These are phyloP conservation scores for Yamadazyma atlantica DNA, from an alignment of 1,139 yeast species.

Conservation along the genomic window DNA sequence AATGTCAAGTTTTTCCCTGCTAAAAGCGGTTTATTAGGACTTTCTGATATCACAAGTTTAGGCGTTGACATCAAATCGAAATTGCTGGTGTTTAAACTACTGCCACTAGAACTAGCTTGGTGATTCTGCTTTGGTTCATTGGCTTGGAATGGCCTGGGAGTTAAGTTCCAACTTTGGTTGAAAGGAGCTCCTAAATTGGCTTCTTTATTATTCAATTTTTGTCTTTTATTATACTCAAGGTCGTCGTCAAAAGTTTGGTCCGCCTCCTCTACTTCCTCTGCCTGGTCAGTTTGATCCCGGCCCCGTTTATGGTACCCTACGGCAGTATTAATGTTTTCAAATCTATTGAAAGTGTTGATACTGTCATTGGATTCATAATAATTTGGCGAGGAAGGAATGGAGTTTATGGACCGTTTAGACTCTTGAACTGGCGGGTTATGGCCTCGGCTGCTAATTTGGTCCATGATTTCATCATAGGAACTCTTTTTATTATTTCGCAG, in stretches of 20 bases:
- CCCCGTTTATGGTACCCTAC: too few relatives aligned
- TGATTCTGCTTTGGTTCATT: neutral
- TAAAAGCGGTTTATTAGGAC: conserved; percentile 40
- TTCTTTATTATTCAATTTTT: conserved; percentile 5
- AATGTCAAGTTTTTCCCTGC: conserved; percentile 47
- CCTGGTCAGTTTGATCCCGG: too few relatives aligned
- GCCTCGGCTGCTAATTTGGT: conserved; percentile 28
- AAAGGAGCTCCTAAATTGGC: conserved; percentile 35
- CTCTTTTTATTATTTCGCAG: conserved; percentile 51
- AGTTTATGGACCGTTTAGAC: conserved; percentile 20
- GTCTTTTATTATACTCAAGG: conserved; percentile 5
- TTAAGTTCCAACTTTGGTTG: conserved; percentile 11
- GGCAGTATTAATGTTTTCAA: conserved; percentile 5
- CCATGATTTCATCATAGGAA: conserved; percentile 48
- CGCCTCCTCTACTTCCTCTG: too few relatives aligned
- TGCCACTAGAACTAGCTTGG: neutral
- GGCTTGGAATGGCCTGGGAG: conserved; percentile 9
- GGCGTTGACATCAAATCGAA: conserved; percentile 22
- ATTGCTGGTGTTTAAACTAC: conserved; percentile 4
- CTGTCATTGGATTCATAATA: conserved; percentile 13
- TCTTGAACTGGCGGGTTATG: conserved; percentile 7
- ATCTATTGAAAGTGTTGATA: conserved; percentile 4
- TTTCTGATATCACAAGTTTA: conserved; percentile 29
- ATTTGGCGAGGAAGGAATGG: conserved; percentile 38
- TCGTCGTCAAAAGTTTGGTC: conserved; percentile 12